Base-by-base conservation (phyloP, 495 filamentous ascomycete genomes). In the Tuber indicum region DNA sequence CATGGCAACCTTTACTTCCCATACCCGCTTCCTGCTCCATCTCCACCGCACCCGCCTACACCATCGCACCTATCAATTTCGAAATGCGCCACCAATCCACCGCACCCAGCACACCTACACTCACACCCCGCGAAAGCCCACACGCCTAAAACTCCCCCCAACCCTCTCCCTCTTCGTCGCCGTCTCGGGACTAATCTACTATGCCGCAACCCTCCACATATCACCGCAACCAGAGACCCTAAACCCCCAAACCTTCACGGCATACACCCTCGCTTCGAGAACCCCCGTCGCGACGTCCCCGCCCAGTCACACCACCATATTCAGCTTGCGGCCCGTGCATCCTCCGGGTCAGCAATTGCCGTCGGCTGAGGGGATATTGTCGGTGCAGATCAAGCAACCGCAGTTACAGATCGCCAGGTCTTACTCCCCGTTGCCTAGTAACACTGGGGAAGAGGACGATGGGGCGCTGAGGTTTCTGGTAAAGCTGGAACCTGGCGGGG, bases 301-400 rank as follows among this genome's bases (percentile, higher is more conserved):
- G 52, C 52, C 78, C 2, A 66, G 26, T 66, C 73, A 80, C 0
- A 91, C 91, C 78, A 89, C 91, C 81, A 88, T 97, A 72, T 90
- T 97, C 81, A 92, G 90, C 2, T 86, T 97, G 16, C 26, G 58
- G 0, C 26, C 26, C 85, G 87, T 52, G 88, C 87, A 70, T 85
- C 84, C 76, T 74, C 44, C 66, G n/a, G 42, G 9, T 71, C 82
- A 49, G 71, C 78, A 72, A 9, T 71, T 72, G 43, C 45, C 69
- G 14, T 16, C 75, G 10, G 43, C 84, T 3, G 86, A 86, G 9
- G 92, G 92, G 1, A 86, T 96, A 52, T 94, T 93, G 91, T 93
- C 91, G 76, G 91, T 98, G 23, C 92, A 97, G 87, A 87, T 97
- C 81, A 97, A 97, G 84, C 95, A 99, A 84, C 96, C 96, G 14